Evolutionary conservation across 306 rosid species (phyloP).

Genomic region (Prunus mongolica): DNA sequence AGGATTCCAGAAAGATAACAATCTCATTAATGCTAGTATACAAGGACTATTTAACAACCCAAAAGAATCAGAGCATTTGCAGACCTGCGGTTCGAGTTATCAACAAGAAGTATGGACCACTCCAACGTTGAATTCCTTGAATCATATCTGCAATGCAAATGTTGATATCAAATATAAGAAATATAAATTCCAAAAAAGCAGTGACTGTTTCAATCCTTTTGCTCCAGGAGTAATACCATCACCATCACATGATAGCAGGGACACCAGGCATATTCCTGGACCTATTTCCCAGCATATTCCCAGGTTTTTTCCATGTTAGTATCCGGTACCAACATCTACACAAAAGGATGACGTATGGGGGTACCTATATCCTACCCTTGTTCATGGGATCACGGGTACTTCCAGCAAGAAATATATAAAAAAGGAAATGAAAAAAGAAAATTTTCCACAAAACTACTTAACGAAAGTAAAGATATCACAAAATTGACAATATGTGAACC

Average conservation of each 20-base stretch:
- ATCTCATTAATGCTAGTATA: background rate
- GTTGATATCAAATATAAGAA: background rate
- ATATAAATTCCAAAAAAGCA: background rate
- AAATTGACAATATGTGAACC: too few species aligned
- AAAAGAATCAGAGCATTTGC: slow-evolving; percentile 3
- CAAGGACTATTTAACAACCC: background rate
- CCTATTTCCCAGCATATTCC: background rate
- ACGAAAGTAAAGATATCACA: too few species aligned
- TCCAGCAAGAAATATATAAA: background rate
- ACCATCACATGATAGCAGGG: background rate
- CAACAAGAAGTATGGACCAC: slow-evolving; percentile 87
- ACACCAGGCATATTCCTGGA: background rate
- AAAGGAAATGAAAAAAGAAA: background rate
- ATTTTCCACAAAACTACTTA: too few species aligned
- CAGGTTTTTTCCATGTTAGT: background rate
- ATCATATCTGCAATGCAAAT: slow-evolving; percentile 60
- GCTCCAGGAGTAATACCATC: background rate
- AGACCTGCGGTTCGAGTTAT: slow-evolving; percentile 90
- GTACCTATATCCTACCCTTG: background rate
- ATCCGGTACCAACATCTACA: background rate
- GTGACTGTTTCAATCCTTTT: background rate
- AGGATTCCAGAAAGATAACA: slow-evolving; percentile 1
- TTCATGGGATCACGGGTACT: background rate
- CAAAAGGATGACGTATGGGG: background rate
- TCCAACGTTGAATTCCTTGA: slow-evolving; percentile 80